These are phyloP conservation scores for Glonium stellatum DNA, from an alignment of 495 filamentous ascomycete genomes.

Conservation along the genomic window DNA sequence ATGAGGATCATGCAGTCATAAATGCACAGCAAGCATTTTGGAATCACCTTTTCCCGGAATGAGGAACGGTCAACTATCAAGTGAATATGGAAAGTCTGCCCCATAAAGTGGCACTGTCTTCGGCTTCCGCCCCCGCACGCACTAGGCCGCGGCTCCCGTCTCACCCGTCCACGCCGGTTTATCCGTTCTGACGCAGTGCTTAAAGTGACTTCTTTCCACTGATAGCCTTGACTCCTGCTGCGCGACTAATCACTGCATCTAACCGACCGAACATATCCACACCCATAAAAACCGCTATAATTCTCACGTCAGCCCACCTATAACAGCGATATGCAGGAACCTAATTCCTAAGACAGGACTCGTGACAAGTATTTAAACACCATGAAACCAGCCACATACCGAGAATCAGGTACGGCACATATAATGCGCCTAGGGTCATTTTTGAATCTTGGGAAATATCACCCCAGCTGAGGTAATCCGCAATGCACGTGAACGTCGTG, in stretches of 20 bases:
- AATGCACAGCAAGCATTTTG: no score
- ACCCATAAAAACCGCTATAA: conserved; percentile 48
- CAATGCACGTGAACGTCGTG: conserved; percentile 65
- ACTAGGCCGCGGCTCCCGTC: no score
- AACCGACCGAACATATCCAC: conserved; percentile 49
- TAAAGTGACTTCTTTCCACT: background rate
- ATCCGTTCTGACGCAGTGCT: background rate
- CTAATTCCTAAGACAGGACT: background rate
- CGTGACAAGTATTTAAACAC: no score
- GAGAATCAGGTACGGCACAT: conserved; percentile 64
- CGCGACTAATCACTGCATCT: conserved; percentile 10
- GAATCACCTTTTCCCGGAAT: no score
- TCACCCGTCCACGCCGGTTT: no score
- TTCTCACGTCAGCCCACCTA: conserved; percentile 1
- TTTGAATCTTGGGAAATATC: conserved; percentile 20
- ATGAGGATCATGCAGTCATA: background rate
- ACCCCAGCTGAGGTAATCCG: conserved; percentile 44
- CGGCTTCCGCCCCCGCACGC: no score
- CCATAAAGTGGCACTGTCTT: no score
- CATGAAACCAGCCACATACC: conserved; percentile 47
- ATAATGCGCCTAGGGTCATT: conserved; percentile 55
- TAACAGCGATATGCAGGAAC: background rate
- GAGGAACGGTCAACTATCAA: no score
- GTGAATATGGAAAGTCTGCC: no score
- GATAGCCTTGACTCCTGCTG: conserved; percentile 6